These are phyloP conservation scores for Bigelowiella natans DNA, from an alignment of 78 protist species.

Conservation along the genomic window DNA sequence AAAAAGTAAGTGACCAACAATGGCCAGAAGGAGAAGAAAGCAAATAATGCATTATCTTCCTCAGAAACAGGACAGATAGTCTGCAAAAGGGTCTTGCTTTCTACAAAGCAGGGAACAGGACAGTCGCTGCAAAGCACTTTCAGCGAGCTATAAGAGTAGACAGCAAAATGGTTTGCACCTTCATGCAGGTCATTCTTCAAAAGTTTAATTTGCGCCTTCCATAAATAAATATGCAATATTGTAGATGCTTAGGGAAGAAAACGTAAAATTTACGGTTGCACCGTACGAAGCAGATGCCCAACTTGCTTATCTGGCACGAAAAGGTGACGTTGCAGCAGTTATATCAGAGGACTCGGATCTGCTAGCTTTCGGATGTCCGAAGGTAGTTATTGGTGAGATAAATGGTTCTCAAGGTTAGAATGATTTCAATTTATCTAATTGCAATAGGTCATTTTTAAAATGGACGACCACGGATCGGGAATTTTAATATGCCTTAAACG, in stretches of 20 bases:
- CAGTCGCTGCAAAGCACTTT: constrained; percentile 30
- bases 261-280: constrained; percentile 75
- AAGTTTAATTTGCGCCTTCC: not conserved
- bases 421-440: too few relatives aligned
- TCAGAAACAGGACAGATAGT: not conserved
- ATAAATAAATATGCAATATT: not conserved
- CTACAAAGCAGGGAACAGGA: constrained; percentile 23
- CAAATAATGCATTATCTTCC: not conserved
- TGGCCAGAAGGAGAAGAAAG: not conserved
- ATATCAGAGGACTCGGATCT: constrained; percentile 94
- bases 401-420: too few relatives aligned
- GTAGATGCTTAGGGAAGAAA: constrained; percentile 28
- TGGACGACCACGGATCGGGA: constrained; percentile 61
- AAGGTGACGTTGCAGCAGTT: constrained; percentile 49
- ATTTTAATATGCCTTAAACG: constrained; percentile 18
- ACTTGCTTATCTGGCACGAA: constrained; percentile 71
- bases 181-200: constrained; percentile 24
- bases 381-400: not conserved
- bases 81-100: not conserved
- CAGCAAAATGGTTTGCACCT: constrained; percentile 52
- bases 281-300: constrained; percentile 99
- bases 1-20: not conserved
- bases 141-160: constrained; percentile 59
- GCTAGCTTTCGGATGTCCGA: constrained; percentile 64
- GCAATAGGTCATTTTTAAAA: constrained; percentile 48